phyloP scores from a whole-genome alignment of 2,329 filamentous ascomycete species.

The Xylariaceae sp. region DNA sequence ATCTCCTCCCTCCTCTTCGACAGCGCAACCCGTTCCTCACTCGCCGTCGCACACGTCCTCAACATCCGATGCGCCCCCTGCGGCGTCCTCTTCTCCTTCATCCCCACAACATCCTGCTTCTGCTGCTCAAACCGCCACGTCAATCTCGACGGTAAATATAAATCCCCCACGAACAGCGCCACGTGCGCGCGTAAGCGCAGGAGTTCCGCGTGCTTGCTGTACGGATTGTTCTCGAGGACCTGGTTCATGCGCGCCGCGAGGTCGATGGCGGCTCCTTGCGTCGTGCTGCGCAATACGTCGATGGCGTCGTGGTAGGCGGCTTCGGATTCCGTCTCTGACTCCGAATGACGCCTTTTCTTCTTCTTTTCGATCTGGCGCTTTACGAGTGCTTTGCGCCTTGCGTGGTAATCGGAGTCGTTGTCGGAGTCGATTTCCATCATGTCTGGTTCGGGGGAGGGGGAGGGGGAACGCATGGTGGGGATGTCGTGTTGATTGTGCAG shows the following conservation, averaged over 20 bases:
- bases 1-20: conserved; percentile 34
- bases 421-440: neutral
- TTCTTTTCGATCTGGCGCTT: neutral
- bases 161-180: conserved; percentile 68
- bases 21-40: conserved; percentile 30
- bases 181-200: conserved; percentile 69
- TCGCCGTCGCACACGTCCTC: conserved; percentile 9
- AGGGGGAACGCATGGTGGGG: neutral
- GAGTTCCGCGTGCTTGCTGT: conserved; percentile 60
- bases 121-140: conserved; percentile 6
- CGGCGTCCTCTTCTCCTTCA: neutral
- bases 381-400: neutral
- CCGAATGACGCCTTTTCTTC: neutral
- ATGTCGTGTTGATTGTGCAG: conserved; percentile 25
- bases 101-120: neutral
- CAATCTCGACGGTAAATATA: conserved; percentile 45
- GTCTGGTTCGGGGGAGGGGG: neutral
- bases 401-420: neutral
- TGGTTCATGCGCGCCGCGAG: conserved; percentile 67
- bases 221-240: conserved; percentile 64
- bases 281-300: conserved; percentile 42
- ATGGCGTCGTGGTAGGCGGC: conserved; percentile 27
- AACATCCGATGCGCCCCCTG: conserved; percentile 14
- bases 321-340: conserved; percentile 18
- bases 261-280: conserved; percentile 54